Base-by-base conservation (phyloP, 2,329 filamentous ascomycete genomes). In the Phoma sp. region DNA sequence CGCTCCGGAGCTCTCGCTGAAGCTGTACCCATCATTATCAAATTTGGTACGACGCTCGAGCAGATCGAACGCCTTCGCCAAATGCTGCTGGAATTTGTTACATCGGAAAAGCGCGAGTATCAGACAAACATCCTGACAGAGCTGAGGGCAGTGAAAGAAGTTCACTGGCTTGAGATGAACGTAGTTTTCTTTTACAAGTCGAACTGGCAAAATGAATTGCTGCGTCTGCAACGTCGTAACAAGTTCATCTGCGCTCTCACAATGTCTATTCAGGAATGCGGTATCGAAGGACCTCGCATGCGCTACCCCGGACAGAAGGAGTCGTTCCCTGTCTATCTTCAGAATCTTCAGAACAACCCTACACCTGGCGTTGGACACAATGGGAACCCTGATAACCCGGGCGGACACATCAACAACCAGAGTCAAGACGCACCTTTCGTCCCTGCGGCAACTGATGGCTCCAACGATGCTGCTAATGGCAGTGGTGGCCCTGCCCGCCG, bases 111-210 rank as follows among this genome's bases (percentile, higher is more conserved):
- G 78, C 89, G 93, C 50, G 93, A 97, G 69, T 96, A 91, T 71
- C 90, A 93, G 65, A 81, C 83, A 57, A 93, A 93, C 61, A 92
- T 96, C 52, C 84, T 96, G 30, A 96, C 91, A 0, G 92, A 96
- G 75, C 81, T 98, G 64, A 86, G 85, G 20, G 86, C 87, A 7
- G 87, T 98, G 45, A 86, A 88, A 20, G 88, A 96, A 65, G 91
- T 92, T 29, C 91, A 93, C 71, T 90, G 89, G 5, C 88, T 96
- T 68, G 92, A 87, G 4, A 83, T 97, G 68, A 97, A 96, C 75
- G 87, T 98, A 51, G 88, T 97, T 68, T 96, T 96, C 80, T 97
- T 97, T 81, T 96, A 97, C 83, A 97, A 97, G 76, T 92, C 89
- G 54, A 97, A 93, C 74, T 97, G 90, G 85, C 93, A 98, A 73